Base-by-base conservation (phyloP, 2,329 filamentous ascomycete genomes). In the Pseudogymnoascus sp. region DNA sequence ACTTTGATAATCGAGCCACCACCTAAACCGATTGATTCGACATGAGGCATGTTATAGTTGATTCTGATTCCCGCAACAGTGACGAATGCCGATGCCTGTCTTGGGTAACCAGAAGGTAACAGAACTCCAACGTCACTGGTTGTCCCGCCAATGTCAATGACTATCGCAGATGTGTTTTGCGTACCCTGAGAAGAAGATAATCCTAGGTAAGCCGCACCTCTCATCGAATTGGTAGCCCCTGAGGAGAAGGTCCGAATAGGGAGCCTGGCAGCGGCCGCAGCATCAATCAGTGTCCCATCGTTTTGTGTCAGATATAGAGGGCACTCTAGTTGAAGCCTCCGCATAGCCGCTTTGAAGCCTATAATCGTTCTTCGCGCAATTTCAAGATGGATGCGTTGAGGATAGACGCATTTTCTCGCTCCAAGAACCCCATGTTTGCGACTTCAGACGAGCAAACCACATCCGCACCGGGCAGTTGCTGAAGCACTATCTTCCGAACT, bases 331-430 rank as follows among this genome's bases (percentile, higher is more conserved):
- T 82, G 82, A 2, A 88, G 72, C 1, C 76, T 75, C 42, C 73
- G 72, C 46, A 87, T 78, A 0, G 84, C 80, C 38, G 76, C 74
- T 23, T 81, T 76, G 66, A 88, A 88, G 0, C 80, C 79, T 8
- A 74, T 75, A 65, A 87, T 85, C 0, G 84, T 87, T 66, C 77
- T 77, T 14, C 78, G 76, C 0, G 84, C 85, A 68, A 86, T 0
- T 77, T 70, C 10, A 87, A 74, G 36, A 88, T 85, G 1, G 84
- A 80, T 0, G 84, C 85, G 66, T 89, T 88, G 18, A 89, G 74
- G 16, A 88, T 85, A 1, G 83, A 81, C 0, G 85, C 85, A 68
- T 88, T 88, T 71, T 88, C 86, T 38, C 86, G 78, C 72, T 87
- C 85, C 6, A 87, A 73, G 62, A 85, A 73, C 1, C 71, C 70